Conservation (phyloP, 208 protist genomes). For the Angomonas deanei region DNA sequence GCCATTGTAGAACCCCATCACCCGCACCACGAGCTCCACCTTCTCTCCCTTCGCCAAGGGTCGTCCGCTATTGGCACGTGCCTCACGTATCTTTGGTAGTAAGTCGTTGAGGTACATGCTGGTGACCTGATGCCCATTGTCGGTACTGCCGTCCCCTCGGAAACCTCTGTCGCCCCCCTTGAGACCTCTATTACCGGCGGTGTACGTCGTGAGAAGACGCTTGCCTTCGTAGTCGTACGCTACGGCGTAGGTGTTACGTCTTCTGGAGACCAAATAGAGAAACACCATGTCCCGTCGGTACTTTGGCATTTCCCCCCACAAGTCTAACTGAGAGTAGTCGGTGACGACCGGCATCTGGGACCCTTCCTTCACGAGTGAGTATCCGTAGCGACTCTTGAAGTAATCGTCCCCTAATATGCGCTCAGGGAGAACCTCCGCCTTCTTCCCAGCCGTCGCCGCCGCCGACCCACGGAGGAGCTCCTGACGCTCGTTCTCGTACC, state of each 20-base stretch:
- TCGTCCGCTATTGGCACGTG: constrained; percentile 39
- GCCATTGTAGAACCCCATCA: constrained; percentile 90
- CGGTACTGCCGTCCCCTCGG: constrained; percentile 71
- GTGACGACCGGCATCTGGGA: constrained; percentile 7
- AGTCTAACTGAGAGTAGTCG: constrained; percentile 75
- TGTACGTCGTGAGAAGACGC: constrained; percentile 74
- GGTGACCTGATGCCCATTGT: constrained; percentile 85
- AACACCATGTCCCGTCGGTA: constrained; percentile 81
- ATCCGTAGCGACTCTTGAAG: constrained; percentile 75
- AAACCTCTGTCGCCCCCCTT: constrained; percentile 86
- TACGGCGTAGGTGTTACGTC: constrained; percentile 87
- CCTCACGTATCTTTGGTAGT: constrained; percentile 67
- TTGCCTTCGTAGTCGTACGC: constrained; percentile 81
- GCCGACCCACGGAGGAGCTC: not conserved
- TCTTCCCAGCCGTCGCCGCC: not conserved
- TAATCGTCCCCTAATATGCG: constrained; percentile 73
- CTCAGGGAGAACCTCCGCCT: constrained; percentile 27
- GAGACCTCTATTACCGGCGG: constrained; percentile 79
- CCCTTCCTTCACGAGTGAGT: constrained; percentile 60
- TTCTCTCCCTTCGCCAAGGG: constrained; percentile 64
- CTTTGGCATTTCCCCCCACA: constrained; percentile 89
- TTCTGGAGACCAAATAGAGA: constrained; percentile 77
- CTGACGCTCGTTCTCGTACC: constrained; percentile 64
- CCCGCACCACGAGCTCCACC: constrained; percentile 83
- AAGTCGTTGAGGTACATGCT: constrained; percentile 86